Evolutionary conservation across 1,139 yeast species (phyloP), one percentile per base, ranked within the genome.

Genomic region (Hyphopichia pseudoburtonii): DNA sequence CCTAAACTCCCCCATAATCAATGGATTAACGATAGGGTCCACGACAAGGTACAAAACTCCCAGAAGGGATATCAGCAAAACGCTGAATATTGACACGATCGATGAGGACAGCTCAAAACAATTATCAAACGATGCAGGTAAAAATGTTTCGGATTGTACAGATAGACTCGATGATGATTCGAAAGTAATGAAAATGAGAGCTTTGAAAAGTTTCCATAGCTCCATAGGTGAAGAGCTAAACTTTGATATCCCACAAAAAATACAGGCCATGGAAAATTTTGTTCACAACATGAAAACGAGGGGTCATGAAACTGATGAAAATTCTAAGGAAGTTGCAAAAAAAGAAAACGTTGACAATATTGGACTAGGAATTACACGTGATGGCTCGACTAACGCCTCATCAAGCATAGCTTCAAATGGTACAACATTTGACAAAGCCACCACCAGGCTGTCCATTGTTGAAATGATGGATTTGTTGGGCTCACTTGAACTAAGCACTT

Each of bases 1-100:
- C 32, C 44, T 62, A 8, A 56, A 50, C 35, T 63, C 70, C 22
- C 73, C 73, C 1, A 43, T 67, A 8, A 61, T 67, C 11, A 66
- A 63, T 42, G 73, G 73, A 0, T 47, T 67, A 16, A 67, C 69
- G 1, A 48, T 66, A 15, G 73, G 73, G 0, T 50, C 52, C 14
- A 60, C 56, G 40, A 39, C 58, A 21, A 45, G 66, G 28, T 29
- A 14, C 6, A 5, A 16, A 29, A 18, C 36, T 15, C 37, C 40
- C 2, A 41, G 39, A 28, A 22, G 33, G n/a, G n/a, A n/a, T n/a
- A n/a, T n/a, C n/a, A n/a, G n/a, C n/a, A n/a, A n/a, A n/a, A n/a
- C n/a, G n/a, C n/a, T n/a, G n/a, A n/a, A n/a, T n/a, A n/a, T n/a
- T n/a, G n/a, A n/a, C n/a, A n/a, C n/a, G n/a, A n/a, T n/a, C n/a